phyloP scores from a whole-genome alignment of 371 early-diverging fungal genomes.

The Entomophthora muscae region DNA sequence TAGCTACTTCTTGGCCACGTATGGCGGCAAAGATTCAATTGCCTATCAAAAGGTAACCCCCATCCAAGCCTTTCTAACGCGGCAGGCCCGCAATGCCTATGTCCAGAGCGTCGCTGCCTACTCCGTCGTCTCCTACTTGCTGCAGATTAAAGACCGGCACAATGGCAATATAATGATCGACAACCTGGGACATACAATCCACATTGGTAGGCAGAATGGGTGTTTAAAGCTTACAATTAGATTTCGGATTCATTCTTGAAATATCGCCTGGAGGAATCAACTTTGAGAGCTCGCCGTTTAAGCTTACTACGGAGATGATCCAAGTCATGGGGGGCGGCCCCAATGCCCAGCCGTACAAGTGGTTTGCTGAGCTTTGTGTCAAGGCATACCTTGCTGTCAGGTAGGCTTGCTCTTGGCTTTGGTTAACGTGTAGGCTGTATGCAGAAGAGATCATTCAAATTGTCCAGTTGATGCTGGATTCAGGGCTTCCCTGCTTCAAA shows the following conservation, averaged over 20 bases:
- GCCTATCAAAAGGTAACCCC: conserved; percentile 48
- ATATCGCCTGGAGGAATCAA: conserved; percentile 98
- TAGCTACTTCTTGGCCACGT: conserved; percentile 82
- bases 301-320: conserved; percentile 96
- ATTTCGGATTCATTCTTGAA: conserved; percentile 98
- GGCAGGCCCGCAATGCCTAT: conserved; percentile 81
- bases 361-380: conserved; percentile 78
- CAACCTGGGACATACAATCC: conserved; percentile 91
- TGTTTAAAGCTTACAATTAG: conserved; percentile 20
- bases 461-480: conserved; percentile 84
- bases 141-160: conserved; percentile 98
- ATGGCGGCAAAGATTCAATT: conserved; percentile 82
- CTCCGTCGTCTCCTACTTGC: conserved; percentile 85
- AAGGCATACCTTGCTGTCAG: conserved; percentile 78
- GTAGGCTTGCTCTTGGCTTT: conserved; percentile 14
- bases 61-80: conserved; percentile 7
- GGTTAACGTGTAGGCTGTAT: conserved; percentile 42
- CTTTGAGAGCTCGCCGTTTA: conserved; percentile 97
- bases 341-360: conserved; percentile 63
- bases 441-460: conserved; percentile 84
- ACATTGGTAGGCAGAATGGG: conserved; percentile 53
- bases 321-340: conserved; percentile 86
- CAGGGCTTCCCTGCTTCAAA: conserved; percentile 96
- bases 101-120: conserved; percentile 95
- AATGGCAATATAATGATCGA: conserved; percentile 99